These are phyloP conservation scores for Metarhizium humberi DNA, from an alignment of 2,329 filamentous ascomycete genomes.

Conservation along the genomic window DNA sequence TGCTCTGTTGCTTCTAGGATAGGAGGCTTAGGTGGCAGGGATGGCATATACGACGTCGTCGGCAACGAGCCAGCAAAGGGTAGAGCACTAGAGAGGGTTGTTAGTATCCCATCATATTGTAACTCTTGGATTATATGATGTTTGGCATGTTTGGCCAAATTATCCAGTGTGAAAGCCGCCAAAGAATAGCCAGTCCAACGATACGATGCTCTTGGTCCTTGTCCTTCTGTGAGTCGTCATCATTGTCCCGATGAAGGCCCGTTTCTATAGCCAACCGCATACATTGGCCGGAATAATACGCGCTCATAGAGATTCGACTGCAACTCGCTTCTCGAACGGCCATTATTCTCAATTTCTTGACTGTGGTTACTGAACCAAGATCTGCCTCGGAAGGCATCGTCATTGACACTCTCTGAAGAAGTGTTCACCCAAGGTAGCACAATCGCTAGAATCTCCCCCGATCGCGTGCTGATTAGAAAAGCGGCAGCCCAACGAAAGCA, in stretches of 20 bases:
- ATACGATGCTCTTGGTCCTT: constrained; percentile 44
- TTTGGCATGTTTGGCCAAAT: constrained; percentile 33
- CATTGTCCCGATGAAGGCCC: constrained; percentile 46
- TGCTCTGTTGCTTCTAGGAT: constrained; percentile 51
- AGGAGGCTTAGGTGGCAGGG: constrained; percentile 46
- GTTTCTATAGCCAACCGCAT: constrained; percentile 63
- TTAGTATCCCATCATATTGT: constrained; percentile 8
- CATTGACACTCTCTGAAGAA: constrained; percentile 62
- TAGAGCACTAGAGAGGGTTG: constrained; percentile 40
- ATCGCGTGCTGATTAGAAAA: constrained; percentile 56
- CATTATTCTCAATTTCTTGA: constrained; percentile 68
- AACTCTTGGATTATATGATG: not conserved
- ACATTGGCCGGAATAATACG: constrained; percentile 62
- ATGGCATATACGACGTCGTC: constrained; percentile 45
- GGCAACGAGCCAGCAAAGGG: constrained; percentile 51
- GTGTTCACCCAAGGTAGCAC: constrained; percentile 57
- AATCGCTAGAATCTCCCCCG: constrained; percentile 48
- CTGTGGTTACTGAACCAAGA: constrained; percentile 55
- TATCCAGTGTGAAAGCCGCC: constrained; percentile 54
- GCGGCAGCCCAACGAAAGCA: constrained; percentile 56
- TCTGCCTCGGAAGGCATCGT: constrained; percentile 47
- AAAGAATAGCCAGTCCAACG: constrained; percentile 49
- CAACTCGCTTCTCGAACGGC: constrained; percentile 63
- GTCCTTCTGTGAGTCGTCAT: constrained; percentile 12
- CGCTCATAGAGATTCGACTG: constrained; percentile 61